Base-by-base conservation (phyloP, 2,329 filamentous ascomycete genomes). In the Aspergillus arachidicola region DNA sequence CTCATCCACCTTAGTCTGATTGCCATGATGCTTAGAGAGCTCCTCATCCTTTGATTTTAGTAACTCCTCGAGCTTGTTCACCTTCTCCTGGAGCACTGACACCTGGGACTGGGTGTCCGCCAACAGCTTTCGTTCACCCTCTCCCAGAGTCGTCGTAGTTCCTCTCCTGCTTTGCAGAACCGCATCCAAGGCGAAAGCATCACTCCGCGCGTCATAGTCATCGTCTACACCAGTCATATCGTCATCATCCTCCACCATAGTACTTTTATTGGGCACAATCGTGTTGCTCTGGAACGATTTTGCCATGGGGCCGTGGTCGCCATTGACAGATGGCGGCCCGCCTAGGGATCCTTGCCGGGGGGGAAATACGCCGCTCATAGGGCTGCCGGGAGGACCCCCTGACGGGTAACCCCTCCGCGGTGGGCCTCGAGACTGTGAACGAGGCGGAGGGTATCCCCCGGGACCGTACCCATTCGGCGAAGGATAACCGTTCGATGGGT, bases 211-310 rank as follows among this genome's bases (percentile, higher is more conserved):
- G 67, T 85, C 82, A 64, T 88, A 84, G 67, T 80, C 80, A 56
- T 86, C 87, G 19, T 86, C 85, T 23, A 79, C 80, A 23, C 83
- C 84, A 61, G 80, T 82, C 62, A 80, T 80, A 67, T 92, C 92
- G 69, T 96, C 93, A 68, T 96, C 94, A 75, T 98, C 95, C 77
- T 99, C 95, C 1, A 98, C 88, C 89, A 98, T 94, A 0, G 92
- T 97, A 72, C 94, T 96, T 80, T 98, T 99, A 75, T 97, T 98
- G 0, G 95, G 95, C 36, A 98, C 91, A 72, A 98, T 96, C 0
- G 93, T 98, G 75, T 96, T 98, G 75, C 91, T 94, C 75, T 97
- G 94, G 68, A 96, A 93, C 43, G 93, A 93, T 75, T 96, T 97
- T 19, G 92, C 91, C 68, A 92, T 87, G 5, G 94, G 94, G 53